Evolutionary conservation across 2,329 filamentous ascomycete genomes (phyloP).

Genomic region (Neofusicoccum cordaticola): DNA sequence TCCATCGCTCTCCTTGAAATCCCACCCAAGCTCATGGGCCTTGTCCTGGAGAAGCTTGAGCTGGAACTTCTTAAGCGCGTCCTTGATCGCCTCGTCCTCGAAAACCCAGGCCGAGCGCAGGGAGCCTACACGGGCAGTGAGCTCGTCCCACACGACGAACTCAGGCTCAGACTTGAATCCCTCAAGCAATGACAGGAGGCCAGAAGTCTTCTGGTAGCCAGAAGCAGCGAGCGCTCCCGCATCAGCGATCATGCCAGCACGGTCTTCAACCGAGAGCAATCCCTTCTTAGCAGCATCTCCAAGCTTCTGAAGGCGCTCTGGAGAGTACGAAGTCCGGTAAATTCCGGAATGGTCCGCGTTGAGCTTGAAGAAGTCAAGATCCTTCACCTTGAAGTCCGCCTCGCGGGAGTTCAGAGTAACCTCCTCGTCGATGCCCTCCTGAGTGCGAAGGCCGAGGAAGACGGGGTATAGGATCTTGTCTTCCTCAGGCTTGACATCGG

Average conservation of each 20-base stretch:
- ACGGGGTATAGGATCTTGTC: slow-evolving; percentile 86
- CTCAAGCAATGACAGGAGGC: slow-evolving; percentile 79
- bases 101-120: slow-evolving; percentile 86
- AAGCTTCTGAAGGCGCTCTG: slow-evolving; percentile 80
- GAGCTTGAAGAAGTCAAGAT: slow-evolving; percentile 89
- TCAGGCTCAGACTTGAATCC: slow-evolving; percentile 78
- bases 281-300: slow-evolving; percentile 80
- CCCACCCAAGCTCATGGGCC: slow-evolving; percentile 85
- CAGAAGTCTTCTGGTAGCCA: slow-evolving; percentile 91
- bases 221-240: slow-evolving; percentile 85
- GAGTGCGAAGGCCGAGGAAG: slow-evolving; percentile 80
- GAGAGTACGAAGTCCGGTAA: slow-evolving; percentile 84
- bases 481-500: slow-evolving; percentile 89
- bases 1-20: slow-evolving; percentile 78
- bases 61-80: slow-evolving; percentile 81
- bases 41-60: slow-evolving; percentile 72
- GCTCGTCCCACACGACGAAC: slow-evolving; percentile 94
- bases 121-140: slow-evolving; percentile 73
- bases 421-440: slow-evolving; percentile 76
- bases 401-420: slow-evolving; percentile 72
- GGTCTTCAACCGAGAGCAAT: slow-evolving; percentile 80
- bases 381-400: slow-evolving; percentile 70
- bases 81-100: slow-evolving; percentile 69
- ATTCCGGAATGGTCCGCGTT: slow-evolving; percentile 93
- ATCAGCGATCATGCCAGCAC: slow-evolving; percentile 88